Conservation (phyloP, 2,329 filamentous ascomycete species). For the Fusarium virguliforme region DNA sequence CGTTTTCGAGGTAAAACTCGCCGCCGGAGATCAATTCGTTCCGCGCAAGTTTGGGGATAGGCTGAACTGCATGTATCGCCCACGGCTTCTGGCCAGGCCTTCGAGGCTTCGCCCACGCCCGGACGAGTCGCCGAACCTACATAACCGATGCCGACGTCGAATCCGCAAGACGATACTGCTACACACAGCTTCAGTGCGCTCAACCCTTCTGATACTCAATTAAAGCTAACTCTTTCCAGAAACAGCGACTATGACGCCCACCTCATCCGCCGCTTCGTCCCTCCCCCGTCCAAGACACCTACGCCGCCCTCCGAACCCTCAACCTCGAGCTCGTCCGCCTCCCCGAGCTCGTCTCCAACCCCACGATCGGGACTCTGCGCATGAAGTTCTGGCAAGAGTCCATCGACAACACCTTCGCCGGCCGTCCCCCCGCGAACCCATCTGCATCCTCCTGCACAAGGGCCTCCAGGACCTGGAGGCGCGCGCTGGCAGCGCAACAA, state of each 20-base stretch:
- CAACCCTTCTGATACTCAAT: accelerated
- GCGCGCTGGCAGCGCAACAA: constrained; percentile 59
- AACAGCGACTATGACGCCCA: constrained; percentile 92
- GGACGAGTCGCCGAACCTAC: constrained; percentile 58
- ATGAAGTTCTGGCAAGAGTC: constrained; percentile 97
- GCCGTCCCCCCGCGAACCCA: constrained; percentile 88
- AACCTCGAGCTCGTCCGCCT: constrained; percentile 94
- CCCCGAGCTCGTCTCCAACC: constrained; percentile 89
- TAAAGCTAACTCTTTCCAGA: constrained; percentile 62
- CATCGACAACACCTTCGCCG: constrained; percentile 82
- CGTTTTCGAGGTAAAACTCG: constrained; percentile 14
- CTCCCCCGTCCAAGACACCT: constrained; percentile 80
- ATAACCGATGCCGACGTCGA: constrained; percentile 68
- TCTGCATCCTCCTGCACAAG: constrained; percentile 85
- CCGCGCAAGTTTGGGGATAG: not conserved
- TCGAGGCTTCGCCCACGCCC: constrained; percentile 54
- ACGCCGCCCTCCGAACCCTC: constrained; percentile 90
- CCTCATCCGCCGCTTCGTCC: constrained; percentile 88
- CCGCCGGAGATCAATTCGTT: constrained; percentile 1
- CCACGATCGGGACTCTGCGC: constrained; percentile 89
- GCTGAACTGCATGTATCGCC: constrained; percentile 58
- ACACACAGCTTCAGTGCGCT: constrained; percentile 67
- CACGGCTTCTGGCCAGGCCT: constrained; percentile 58
- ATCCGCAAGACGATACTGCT: constrained; percentile 69
- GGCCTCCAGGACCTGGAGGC: constrained; percentile 76